phyloP scores from a whole-genome alignment of 2,329 filamentous ascomycete species.

The Pezicula rhizophila region DNA sequence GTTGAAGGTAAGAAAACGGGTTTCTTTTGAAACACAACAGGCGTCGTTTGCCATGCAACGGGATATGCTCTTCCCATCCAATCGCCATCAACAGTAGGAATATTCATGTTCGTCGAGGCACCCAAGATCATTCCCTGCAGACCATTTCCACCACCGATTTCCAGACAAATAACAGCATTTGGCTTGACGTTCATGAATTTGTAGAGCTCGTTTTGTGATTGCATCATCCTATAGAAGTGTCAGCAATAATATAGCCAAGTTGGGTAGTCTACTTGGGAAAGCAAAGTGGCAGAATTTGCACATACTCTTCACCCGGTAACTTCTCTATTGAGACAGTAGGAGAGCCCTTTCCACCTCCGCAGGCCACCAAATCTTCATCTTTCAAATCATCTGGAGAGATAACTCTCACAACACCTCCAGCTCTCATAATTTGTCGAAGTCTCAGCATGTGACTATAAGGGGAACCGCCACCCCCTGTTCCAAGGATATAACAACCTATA shows the following conservation, averaged over 20 bases:
- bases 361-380: slow-evolving; percentile 46
- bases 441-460: slow-evolving; percentile 47
- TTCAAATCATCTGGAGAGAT: slow-evolving; percentile 44
- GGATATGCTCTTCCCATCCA: slow-evolving; percentile 53
- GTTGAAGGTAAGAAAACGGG: slow-evolving; percentile 40
- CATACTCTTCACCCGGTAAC: slow-evolving; percentile 45
- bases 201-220: slow-evolving; percentile 47
- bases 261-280: too few relatives aligned
- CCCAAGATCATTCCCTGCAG: slow-evolving; percentile 52
- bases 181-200: slow-evolving; percentile 40
- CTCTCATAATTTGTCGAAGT: slow-evolving; percentile 43
- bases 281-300: not conserved
- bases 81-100: slow-evolving; percentile 47
- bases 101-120: slow-evolving; percentile 43
- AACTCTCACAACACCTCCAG: slow-evolving; percentile 44
- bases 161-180: slow-evolving; percentile 53
- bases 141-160: slow-evolving; percentile 60
- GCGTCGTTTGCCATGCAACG: slow-evolving; percentile 49
- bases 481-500: slow-evolving; percentile 53
- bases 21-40: slow-evolving; percentile 41
- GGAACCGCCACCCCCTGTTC: slow-evolving; percentile 52
- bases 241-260: not conserved
- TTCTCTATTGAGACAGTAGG: slow-evolving; percentile 57
- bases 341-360: slow-evolving; percentile 51
- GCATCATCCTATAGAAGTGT: slow-evolving; percentile 28